Evolutionary conservation across 2,329 filamentous ascomycete species (phyloP).

Genomic region (Exserohilum rostratum): DNA sequence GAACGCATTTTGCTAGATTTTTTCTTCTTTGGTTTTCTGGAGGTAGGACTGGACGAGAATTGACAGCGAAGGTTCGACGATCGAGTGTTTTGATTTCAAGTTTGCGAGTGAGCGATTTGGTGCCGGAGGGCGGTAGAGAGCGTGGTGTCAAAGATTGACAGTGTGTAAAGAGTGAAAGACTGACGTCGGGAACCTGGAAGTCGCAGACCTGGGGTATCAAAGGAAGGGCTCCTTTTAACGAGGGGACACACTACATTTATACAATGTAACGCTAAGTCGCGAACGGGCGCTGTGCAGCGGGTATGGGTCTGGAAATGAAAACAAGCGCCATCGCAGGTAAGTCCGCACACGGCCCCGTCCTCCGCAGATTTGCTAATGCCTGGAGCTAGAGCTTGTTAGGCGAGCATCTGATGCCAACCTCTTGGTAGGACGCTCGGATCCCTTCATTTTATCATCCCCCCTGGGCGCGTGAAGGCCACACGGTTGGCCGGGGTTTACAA

Average conservation of each 20-base stretch:
- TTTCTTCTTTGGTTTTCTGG: constrained; percentile 8
- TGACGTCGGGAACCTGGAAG: constrained; percentile 42
- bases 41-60: constrained; percentile 17
- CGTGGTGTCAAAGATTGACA: constrained; percentile 41
- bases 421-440: constrained; percentile 29
- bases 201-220: constrained; percentile 40
- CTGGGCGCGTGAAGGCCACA: not conserved
- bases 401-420: constrained; percentile 21
- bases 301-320: constrained; percentile 31
- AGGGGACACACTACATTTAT: constrained; percentile 36
- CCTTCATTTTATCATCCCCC: constrained; percentile 33
- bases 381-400: constrained; percentile 26
- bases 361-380: constrained; percentile 35
- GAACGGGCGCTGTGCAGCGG: constrained; percentile 21
- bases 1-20: constrained; percentile 39
- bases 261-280: constrained; percentile 22
- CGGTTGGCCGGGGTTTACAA: constrained; percentile 21
- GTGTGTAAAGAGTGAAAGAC: constrained; percentile 33
- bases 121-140: constrained; percentile 41
- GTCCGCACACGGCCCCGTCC: constrained; percentile 24
- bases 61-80: constrained; percentile 28
- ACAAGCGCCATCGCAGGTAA: constrained; percentile 26
- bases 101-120: constrained; percentile 28
- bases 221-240: constrained; percentile 11
- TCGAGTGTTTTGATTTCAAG: constrained; percentile 16